Evolutionary conservation across 2,329 filamentous ascomycete genomes (phyloP).

Genomic region (Lasiodiplodia sp.): DNA sequence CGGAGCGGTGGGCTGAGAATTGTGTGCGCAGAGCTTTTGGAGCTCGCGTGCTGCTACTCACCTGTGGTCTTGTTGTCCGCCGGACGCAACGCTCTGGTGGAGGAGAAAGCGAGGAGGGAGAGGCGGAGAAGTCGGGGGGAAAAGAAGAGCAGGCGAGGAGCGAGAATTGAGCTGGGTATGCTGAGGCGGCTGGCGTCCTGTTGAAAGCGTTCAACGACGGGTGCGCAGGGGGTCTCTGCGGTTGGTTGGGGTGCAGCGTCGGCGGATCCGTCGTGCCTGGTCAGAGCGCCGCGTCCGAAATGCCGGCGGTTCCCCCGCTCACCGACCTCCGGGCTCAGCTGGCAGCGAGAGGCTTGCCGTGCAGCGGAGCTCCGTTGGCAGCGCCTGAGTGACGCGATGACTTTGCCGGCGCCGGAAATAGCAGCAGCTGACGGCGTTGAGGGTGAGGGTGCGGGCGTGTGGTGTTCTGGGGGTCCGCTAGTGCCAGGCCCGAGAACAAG

Average conservation of each 20-base stretch:
- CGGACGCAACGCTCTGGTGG: constrained; percentile 12
- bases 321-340: constrained; percentile 1
- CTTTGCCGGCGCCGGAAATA: not conserved
- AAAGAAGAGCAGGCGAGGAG: constrained; percentile 14
- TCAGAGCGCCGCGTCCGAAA: not conserved
- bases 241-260: constrained; percentile 6
- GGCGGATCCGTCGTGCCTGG: constrained; percentile 1
- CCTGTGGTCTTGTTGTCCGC: constrained; percentile 14
- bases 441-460: not conserved
- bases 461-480: not conserved
- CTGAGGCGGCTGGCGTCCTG: constrained; percentile 14
- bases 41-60: constrained; percentile 9
- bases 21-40: constrained; percentile 2
- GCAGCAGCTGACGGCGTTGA: not conserved
- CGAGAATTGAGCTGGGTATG: constrained; percentile 18
- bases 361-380: not conserved
- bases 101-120: constrained; percentile 2
- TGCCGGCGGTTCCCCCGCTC: not conserved
- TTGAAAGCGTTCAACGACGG: constrained; percentile 17
- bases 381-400: not conserved
- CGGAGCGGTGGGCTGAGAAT: not conserved
- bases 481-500: constrained; percentile 6
- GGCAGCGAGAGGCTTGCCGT: not conserved
- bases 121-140: not conserved
- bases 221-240: constrained; percentile 18